phyloP scores from a whole-genome alignment of 2,329 filamentous ascomycete species.

The Colletotrichum agaves region DNA sequence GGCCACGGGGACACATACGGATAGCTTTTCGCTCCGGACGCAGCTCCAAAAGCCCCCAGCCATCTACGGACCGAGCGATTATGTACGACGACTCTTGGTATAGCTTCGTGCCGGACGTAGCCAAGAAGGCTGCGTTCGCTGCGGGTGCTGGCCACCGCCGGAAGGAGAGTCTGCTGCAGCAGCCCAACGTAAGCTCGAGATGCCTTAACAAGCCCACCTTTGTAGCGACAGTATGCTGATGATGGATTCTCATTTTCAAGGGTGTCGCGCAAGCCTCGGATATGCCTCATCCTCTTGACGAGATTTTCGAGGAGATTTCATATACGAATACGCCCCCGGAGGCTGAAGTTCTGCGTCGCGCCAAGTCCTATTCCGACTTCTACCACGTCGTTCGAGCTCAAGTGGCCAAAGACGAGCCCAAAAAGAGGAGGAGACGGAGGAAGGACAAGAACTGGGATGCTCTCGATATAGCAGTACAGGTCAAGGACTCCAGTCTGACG shows the following conservation, averaged over 20 bases:
- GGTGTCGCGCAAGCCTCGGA: constrained; percentile 63
- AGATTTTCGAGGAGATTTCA: constrained; percentile 67
- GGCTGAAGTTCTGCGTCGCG: constrained; percentile 71
- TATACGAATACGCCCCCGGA: constrained; percentile 70
- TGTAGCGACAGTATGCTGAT: constrained; percentile 40
- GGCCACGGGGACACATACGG: constrained; percentile 14
- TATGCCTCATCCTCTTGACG: constrained; percentile 65
- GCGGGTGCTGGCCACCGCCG: constrained; percentile 67
- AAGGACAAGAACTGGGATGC: constrained; percentile 62
- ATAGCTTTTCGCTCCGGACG: not conserved
- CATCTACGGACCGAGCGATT: constrained; percentile 38
- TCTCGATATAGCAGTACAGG: constrained; percentile 50
- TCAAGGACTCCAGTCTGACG: constrained; percentile 38
- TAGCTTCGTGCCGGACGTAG: constrained; percentile 75
- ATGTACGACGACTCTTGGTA: constrained; percentile 92
- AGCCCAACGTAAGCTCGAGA: constrained; percentile 65
- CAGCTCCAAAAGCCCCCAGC: not conserved
- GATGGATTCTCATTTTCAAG: constrained; percentile 47
- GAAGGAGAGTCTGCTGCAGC: constrained; percentile 75
- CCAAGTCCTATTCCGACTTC: constrained; percentile 84
- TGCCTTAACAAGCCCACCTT: not conserved
- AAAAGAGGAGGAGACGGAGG: constrained; percentile 52
- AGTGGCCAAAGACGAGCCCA: constrained; percentile 60
- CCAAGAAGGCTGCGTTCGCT: constrained; percentile 59
- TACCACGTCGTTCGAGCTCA: constrained; percentile 71